Base-by-base conservation (phyloP, 192 early-diverging fungal genomes). In the Gryganskiella cystojenkinii region DNA sequence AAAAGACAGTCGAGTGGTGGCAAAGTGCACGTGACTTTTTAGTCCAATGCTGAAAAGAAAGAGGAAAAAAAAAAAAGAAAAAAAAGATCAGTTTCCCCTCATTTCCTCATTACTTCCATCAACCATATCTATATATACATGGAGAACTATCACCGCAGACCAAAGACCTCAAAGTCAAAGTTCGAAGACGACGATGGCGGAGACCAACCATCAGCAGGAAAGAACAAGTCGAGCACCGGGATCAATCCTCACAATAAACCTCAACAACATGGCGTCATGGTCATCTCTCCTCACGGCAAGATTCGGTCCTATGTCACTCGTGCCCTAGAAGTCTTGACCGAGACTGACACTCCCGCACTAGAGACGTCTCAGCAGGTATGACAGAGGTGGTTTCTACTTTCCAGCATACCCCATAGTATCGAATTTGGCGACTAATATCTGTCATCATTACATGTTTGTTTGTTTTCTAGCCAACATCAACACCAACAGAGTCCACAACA, bases 271-370 rank as follows among this genome's bases (percentile, higher is more conserved):
- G 72, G 72, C 20, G 72, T 75, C 57, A 67, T 75, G 72, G 64
- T 67, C 31, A 75, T 75, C 31, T 67, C 72, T 27, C 51, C 59
- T 14, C 60, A 75, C 35, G 72, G 72, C 28, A 75, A 75, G 54
- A 62, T 67, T 62, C 72, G 72, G n/a, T 47, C 64, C 33, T 75
- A 75, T 50, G 64, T 75, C 14, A 47, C 51, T n/a, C 72, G 72
- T 22, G 72, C 57, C 20, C 64, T 75, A 3, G 64, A 75, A 37
- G 51, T 75, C 24, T 42, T 75, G 64, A 51, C 47, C 10, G 72
- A 66, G 28, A 56, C 34, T 19, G 71, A 74, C 28, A 24, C 40
- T 13, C 35, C 31, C 7, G 4, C 37, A 30, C 3, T 1, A 54
- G 27, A 24, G 14, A 4, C 19, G 24, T 3, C 11, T 14, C 15